phyloP scores from a whole-genome alignment of 2,329 filamentous ascomycete species.

The Epichloe typhina region DNA sequence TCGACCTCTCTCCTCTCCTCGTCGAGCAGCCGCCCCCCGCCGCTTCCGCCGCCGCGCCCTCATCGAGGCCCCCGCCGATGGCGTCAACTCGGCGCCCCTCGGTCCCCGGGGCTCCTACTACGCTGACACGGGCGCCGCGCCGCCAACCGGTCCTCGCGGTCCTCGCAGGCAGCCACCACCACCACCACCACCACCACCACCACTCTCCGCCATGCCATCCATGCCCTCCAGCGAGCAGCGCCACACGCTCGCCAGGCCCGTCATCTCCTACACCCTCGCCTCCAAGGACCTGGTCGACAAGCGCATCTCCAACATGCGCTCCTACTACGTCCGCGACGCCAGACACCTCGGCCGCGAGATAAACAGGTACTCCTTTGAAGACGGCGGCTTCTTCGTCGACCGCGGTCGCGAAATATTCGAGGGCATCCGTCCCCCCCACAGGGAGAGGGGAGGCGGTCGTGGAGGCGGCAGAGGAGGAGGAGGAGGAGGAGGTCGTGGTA shows the following conservation, averaged over 20 bases:
- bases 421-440: conserved; percentile 47
- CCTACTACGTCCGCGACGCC: conserved; percentile 31
- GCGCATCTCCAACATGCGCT: conserved; percentile 45
- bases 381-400: conserved; percentile 53
- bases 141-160: conserved; percentile 3
- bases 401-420: conserved; percentile 57
- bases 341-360: conserved; percentile 35
- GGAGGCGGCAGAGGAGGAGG: conserved; percentile 14
- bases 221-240: background rate
- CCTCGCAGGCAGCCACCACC: conserved; percentile 5
- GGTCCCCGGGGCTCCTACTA: conserved; percentile 18
- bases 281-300: conserved; percentile 47
- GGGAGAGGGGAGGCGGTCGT: conserved; percentile 27
- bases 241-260: conserved; percentile 28
- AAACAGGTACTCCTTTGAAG: conserved; percentile 63
- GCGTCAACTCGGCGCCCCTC: conserved; percentile 23
- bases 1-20: conserved; percentile 2
- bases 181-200: too few relatives aligned
- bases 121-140: background rate
- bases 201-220: conserved; percentile 6
- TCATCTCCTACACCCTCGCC: conserved; percentile 42
- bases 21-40: conserved; percentile 3
- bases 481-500: conserved; percentile 15
- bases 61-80: conserved; percentile 8
- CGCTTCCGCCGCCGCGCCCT: background rate